Evolutionary conservation across 805 yeast species (phyloP), one percentile per base, ranked within the genome.

Genomic region (Saturnispora sekii): DNA sequence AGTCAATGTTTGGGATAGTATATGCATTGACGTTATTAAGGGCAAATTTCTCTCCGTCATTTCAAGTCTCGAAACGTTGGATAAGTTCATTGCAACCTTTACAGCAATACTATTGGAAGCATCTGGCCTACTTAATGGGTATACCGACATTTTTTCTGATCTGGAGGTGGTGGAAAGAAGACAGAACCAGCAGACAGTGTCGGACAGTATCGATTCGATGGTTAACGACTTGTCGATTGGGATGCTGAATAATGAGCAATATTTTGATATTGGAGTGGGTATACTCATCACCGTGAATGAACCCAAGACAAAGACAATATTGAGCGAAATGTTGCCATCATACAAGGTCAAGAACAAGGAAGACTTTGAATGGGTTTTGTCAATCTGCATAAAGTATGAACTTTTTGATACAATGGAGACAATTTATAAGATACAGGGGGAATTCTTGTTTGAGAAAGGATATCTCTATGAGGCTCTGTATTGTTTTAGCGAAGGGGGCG

Each of bases 321-420:
- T 84, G 32, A 70, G 76, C 4, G 79, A 76, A 48, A 69, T 75
- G 40, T 62, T 84, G 32, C 85, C 86, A 5, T 70, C 69, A 17
- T 83, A 68, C 56, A 68, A 78, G 37, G 79, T 78, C 54, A 64
- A 71, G 44, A 79, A 80, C 8, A 81, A 79, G 55, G 89, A 83
- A 57, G 94, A 84, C 57, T 69, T 81, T 49, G 93, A 84, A 59
- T 84, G 90, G 90, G 74, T 81, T 38, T 64, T 84, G 42, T 74
- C 85, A 2, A 67, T 84, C 5, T 82, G 90, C 64, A 84, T 88
- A 10, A 72, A 79, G 52, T 67, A 83, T 58, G 75, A 73, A 53
- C 59, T 83, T 35, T 68, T 77, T n/a, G 63, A 70, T 7, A 77
- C 84, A 10, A 77, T 84, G 0, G 69, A 70, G 46, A 66, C 70